Conservation (phyloP, 176 grass and related monocot genomes). For the Bonia amplexicaulis region DNA sequence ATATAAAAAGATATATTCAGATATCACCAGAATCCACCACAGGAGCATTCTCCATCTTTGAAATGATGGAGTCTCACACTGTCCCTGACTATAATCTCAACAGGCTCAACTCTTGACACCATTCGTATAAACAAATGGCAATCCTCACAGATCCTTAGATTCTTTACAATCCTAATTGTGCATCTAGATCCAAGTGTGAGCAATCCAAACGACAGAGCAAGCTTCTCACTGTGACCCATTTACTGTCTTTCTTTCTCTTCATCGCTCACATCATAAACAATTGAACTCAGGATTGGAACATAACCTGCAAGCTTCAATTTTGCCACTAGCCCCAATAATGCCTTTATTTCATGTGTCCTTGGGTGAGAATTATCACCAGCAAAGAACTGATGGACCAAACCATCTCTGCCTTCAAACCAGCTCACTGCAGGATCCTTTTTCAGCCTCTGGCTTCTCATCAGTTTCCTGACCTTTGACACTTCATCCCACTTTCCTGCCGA, state of each 20-base stretch:
- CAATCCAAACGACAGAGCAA: conserved; percentile 56
- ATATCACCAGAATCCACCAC: conserved; percentile 63
- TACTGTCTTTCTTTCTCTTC: conserved; percentile 55
- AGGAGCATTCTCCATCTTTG: conserved; percentile 63
- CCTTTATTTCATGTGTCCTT: conserved; percentile 46
- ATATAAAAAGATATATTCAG: not conserved
- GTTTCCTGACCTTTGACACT: conserved; percentile 53
- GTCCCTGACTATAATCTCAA: conserved; percentile 59
- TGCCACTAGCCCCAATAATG: conserved; percentile 27
- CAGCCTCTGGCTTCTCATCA: conserved; percentile 50
- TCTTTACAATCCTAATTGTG: conserved; percentile 67
- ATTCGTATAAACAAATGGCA: conserved; percentile 62
- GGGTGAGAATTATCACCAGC: conserved; percentile 55
- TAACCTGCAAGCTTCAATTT: conserved; percentile 50
- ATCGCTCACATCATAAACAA: conserved; percentile 72
- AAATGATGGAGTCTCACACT: conserved; percentile 75
- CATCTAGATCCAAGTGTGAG: conserved; percentile 34
- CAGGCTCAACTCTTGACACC: conserved; percentile 42
- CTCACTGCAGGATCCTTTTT: conserved; percentile 67
- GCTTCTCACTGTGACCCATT: conserved; percentile 71
- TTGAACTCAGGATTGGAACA: conserved; percentile 50
- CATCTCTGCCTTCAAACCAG: conserved; percentile 63
- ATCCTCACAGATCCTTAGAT: conserved; percentile 72
- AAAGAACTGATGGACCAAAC: conserved; percentile 66
- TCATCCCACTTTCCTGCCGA: conserved; percentile 69